These are phyloP conservation scores for Cryomyces minteri DNA, from an alignment of 495 filamentous ascomycete genomes.

Conservation along the genomic window DNA sequence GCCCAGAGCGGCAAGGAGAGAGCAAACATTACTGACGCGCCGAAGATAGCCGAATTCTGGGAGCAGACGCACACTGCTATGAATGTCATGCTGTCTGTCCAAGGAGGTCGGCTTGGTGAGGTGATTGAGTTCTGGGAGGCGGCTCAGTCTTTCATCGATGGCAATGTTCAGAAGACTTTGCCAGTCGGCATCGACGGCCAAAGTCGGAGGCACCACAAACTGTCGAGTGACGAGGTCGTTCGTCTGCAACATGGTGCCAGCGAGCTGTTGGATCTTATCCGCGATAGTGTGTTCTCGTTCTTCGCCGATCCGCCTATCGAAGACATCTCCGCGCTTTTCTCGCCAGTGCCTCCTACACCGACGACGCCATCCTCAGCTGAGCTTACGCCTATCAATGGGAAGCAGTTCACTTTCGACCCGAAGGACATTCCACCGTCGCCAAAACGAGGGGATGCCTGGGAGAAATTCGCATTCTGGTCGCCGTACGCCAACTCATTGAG, in stretches of 20 bases:
- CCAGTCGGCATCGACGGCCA: conserved; percentile 73
- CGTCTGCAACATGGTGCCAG: conserved; percentile 61
- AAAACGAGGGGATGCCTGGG: conserved; percentile 62
- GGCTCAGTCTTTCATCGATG: conserved; percentile 75
- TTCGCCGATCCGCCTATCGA: conserved; percentile 84
- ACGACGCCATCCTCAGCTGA: conserved; percentile 36
- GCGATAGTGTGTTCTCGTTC: conserved; percentile 57
- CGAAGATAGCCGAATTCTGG: conserved; percentile 76
- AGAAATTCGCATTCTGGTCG: conserved; percentile 94
- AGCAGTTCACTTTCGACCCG: conserved; percentile 59
- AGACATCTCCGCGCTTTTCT: conserved; percentile 70
- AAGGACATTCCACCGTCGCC: conserved; percentile 65
- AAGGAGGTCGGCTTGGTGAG: conserved; percentile 69
- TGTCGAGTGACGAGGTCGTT: conserved; percentile 47
- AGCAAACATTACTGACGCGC: conserved; percentile 42
- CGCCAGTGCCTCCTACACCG: conserved; percentile 57
- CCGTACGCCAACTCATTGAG: conserved; percentile 80
- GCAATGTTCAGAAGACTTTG: conserved; percentile 60
- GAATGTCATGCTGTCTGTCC: conserved; percentile 45
- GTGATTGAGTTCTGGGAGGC: conserved; percentile 89
- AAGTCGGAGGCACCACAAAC: conserved; percentile 65
- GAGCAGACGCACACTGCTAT: conserved; percentile 60
- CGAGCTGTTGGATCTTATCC: conserved; percentile 65
- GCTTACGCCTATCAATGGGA: conserved; percentile 34
- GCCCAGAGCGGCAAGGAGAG: conserved; percentile 39